phyloP scores from a whole-genome alignment of 2,329 filamentous ascomycete species.

The Talaromyces sp. region DNA sequence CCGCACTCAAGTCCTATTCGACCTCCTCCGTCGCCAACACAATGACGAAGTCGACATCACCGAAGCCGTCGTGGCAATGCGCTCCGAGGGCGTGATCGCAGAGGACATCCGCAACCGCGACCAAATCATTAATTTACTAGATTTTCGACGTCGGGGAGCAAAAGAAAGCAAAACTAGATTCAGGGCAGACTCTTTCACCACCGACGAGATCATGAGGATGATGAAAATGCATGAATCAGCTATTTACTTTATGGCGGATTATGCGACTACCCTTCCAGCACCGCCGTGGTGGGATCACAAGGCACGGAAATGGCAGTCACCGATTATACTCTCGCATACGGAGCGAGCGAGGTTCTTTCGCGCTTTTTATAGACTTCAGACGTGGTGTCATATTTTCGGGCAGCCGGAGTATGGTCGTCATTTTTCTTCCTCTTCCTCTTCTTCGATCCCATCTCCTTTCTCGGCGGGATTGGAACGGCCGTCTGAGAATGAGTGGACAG shows the following conservation, averaged over 20 bases:
- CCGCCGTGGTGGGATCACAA: conserved; percentile 5
- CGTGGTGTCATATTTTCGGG: conserved; percentile 23
- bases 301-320: not conserved
- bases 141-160: not conserved
- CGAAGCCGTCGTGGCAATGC: conserved; percentile 26
- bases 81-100: conserved; percentile 22
- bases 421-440: not conserved
- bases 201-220: conserved; percentile 6
- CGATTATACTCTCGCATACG: conserved; percentile 14
- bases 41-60: conserved; percentile 19
- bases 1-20: conserved; percentile 9
- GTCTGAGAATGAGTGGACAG: conserved; percentile 8
- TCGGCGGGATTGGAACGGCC: not conserved
- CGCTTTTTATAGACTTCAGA: conserved; percentile 26
- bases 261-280: not conserved
- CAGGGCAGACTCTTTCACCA: conserved; percentile 3
- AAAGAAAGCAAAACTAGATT: not conserved
- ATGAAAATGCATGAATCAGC: conserved; percentile 4
- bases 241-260: not conserved
- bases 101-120: conserved; percentile 3
- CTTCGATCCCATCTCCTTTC: not conserved
- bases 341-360: conserved; percentile 22
- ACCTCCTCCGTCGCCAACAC: conserved; percentile 17
- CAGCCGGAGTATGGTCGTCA: not conserved
- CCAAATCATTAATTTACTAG: not conserved